phyloP scores from a whole-genome alignment of 2,329 filamentous ascomycete species.

The Xylariaceae sp. region DNA sequence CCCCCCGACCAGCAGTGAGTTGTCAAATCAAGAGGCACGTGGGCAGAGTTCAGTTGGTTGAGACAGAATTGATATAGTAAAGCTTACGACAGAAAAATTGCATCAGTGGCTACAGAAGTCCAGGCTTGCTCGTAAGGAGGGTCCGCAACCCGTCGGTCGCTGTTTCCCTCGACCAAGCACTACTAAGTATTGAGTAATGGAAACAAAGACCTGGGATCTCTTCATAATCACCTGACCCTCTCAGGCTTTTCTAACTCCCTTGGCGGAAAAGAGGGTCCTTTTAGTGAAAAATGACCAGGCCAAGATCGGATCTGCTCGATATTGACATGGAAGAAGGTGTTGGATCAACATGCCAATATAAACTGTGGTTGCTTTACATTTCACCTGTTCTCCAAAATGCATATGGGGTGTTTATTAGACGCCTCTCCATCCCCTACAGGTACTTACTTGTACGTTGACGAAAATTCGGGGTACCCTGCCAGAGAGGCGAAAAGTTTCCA shows the following conservation, averaged over 20 bases:
- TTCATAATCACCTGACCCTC: slow-evolving; percentile 35
- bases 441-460: not conserved
- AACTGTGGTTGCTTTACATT: too few relatives aligned
- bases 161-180: slow-evolving; percentile 32
- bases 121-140: slow-evolving; percentile 9
- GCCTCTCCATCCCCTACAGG: not conserved
- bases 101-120: slow-evolving; percentile 12
- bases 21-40: slow-evolving; percentile 7
- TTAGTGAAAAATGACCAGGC: not conserved
- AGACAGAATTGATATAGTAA: slow-evolving; percentile 20
- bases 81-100: slow-evolving; percentile 14
- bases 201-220: slow-evolving; percentile 39
- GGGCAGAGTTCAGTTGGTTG: slow-evolving; percentile 9
- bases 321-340: too few relatives aligned
- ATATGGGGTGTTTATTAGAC: too few relatives aligned
- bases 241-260: slow-evolving; percentile 12
- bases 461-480: slow-evolving; percentile 10
- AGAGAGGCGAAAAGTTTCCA: slow-evolving; percentile 10
- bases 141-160: slow-evolving; percentile 6
- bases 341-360: too few relatives aligned
- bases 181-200: slow-evolving; percentile 44
- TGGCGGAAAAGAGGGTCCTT: slow-evolving; percentile 1
- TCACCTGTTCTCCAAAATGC: too few relatives aligned
- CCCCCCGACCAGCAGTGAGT: not conserved
- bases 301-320: too few relatives aligned